Evolutionary conservation across 108 stramenopile species (phyloP), one percentile per base, ranked within the genome.

Genomic region (Cylindrotheca closterium): DNA sequence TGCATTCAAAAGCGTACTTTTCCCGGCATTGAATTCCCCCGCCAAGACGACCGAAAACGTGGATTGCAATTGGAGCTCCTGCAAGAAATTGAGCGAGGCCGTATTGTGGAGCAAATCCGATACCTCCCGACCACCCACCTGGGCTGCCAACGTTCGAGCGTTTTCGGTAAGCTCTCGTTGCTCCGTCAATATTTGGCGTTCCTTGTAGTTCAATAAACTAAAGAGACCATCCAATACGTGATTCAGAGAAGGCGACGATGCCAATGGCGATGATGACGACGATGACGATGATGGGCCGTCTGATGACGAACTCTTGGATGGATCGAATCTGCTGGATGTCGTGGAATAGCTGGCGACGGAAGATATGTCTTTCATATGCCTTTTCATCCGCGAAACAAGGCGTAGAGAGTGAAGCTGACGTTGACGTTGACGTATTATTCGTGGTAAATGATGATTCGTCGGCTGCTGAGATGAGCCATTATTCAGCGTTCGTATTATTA

Each of bases 21-120:
- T 97, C 24, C 97, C 97, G 21, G 84, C 67, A 65, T 93, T 96
- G 56, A 95, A 89, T 64, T 89, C 88, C 34, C 91, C 91, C 19
- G 91, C 91, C 70, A 89, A 67, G 0, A 89, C 84, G 5, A 89
- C 81, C 12, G 86, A 84, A 67, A 92, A 92, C 19, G 81, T 74
- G 18, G 78, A 49, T 55, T 81, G 62, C 17, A 70, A 30, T 4
- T 68, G 47, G 51, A 78, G 59, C 30, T 64, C 57, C 19, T 72
- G 53, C 50, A 46, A 63, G 45, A 66, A 55, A 69, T 15, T 18
- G 51, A 60, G 29, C 33, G 65, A 73, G 61, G 77, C 32, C 57
- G 71, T 30, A 33, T 31, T 53, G 12, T 62, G 30, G 32, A 18
- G 24, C 28, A 33, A 32, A 33, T 28, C 51, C n/a, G 18, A 42